A percentile compares a stretch with the other conserved stretches of the same genome.
Conservation (phyloP, 2,329 filamentous ascomycete genomes). For the Fusarium duplospermum region DNA sequence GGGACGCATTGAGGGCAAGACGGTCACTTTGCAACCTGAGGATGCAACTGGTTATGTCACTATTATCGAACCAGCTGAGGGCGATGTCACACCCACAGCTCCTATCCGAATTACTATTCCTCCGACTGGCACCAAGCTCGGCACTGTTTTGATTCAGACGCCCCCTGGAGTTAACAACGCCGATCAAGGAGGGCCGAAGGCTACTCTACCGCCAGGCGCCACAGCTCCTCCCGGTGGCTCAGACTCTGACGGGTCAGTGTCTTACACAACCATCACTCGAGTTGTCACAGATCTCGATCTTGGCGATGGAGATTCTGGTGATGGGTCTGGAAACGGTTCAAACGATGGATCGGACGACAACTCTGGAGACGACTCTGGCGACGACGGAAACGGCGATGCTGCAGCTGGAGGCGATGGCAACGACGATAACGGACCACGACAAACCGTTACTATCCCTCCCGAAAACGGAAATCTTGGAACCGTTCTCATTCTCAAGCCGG, state of each 20-base stretch:
- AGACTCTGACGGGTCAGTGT: background rate
- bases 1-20: slow-evolving; percentile 2
- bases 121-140: slow-evolving; percentile 34
- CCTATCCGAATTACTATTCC: slow-evolving; percentile 31
- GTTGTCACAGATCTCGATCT: background rate
- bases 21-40: slow-evolving; percentile 26
- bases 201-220: background rate
- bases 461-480: slow-evolving; percentile 24
- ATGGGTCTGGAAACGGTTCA: background rate
- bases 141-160: slow-evolving; percentile 38
- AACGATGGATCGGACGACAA: background rate
- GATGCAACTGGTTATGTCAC: slow-evolving; percentile 30
- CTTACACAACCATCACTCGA: slow-evolving; percentile 26
- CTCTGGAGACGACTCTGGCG: background rate
- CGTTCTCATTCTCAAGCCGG: slow-evolving; percentile 17
- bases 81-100: slow-evolving; percentile 13
- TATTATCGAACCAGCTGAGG: slow-evolving; percentile 33
- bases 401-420: background rate
- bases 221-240: background rate
- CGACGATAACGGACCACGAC: background rate
- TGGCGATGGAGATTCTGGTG: background rate
- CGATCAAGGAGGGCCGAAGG: background rate
- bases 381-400: background rate
- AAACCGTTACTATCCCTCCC: slow-evolving; percentile 20
- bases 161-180: slow-evolving; percentile 4